Evolutionary conservation across 2,329 filamentous ascomycete species (phyloP).

Genomic region (Ophiocordyceps polyrhachis-furcata): DNA sequence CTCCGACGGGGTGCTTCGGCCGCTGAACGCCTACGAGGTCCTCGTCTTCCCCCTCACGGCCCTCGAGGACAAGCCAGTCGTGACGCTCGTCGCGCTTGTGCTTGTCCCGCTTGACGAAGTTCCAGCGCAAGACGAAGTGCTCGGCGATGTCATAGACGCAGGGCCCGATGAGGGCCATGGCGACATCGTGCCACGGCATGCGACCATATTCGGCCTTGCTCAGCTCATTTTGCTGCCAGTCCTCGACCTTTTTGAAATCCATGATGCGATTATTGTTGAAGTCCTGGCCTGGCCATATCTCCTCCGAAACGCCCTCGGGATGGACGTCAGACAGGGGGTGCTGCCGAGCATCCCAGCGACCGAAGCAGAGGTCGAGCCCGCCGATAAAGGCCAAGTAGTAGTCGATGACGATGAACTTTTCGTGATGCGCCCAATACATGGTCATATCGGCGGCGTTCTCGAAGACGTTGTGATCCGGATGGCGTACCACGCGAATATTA

Average conservation of each 20-base stretch:
- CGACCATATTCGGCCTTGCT: slow-evolving; percentile 81
- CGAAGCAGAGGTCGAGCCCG: slow-evolving; percentile 87
- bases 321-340: slow-evolving; percentile 78
- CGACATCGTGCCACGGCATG: slow-evolving; percentile 97
- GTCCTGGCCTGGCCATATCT: slow-evolving; percentile 89
- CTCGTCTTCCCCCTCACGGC: slow-evolving; percentile 58
- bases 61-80: slow-evolving; percentile 70
- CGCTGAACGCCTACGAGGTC: slow-evolving; percentile 77
- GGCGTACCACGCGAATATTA: slow-evolving; percentile 77
- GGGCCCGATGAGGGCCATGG: slow-evolving; percentile 79
- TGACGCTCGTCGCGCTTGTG: slow-evolving; percentile 77
- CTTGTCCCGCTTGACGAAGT: slow-evolving; percentile 92
- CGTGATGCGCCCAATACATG: slow-evolving; percentile 95
- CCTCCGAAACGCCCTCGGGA: slow-evolving; percentile 60
- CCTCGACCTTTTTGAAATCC: slow-evolving; percentile 79
- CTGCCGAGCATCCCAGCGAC: slow-evolving; percentile 77
- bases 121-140: slow-evolving; percentile 90
- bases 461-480: slow-evolving; percentile 88
- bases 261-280: slow-evolving; percentile 96
- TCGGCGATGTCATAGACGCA: slow-evolving; percentile 88
- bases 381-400: slow-evolving; percentile 84
- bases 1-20: slow-evolving; percentile 74
- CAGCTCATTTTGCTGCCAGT: slow-evolving; percentile 88
- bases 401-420: slow-evolving; percentile 93
- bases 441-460: slow-evolving; percentile 93